Conservation (phyloP, 2,329 filamentous ascomycete genomes). For the Calonectria hawksworthii region DNA sequence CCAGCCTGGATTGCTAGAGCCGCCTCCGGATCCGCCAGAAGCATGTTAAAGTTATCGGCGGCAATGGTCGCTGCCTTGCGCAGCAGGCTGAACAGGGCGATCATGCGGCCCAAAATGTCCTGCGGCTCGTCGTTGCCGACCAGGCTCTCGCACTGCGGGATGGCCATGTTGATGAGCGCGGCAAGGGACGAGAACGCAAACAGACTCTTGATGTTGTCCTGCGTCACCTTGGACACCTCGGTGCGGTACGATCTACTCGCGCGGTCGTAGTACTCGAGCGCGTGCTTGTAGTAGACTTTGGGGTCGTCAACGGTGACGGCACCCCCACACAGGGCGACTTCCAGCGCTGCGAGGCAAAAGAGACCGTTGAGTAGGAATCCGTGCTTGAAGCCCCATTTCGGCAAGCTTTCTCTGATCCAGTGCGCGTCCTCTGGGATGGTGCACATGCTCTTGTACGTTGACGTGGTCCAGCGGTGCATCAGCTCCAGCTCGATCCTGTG, state of each 20-base stretch:
- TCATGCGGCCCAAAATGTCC: conserved; percentile 35
- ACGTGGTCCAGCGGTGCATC: conserved; percentile 65
- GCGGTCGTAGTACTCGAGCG: conserved; percentile 44
- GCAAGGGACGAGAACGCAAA: conserved; percentile 44
- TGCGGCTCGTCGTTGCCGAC: conserved; percentile 27
- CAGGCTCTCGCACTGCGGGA: conserved; percentile 36
- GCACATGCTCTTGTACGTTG: conserved; percentile 56
- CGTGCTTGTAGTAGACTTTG: conserved; percentile 37
- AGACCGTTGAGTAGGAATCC: conserved; percentile 57
- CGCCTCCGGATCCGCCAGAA: conserved; percentile 24
- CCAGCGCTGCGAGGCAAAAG: conserved; percentile 40
- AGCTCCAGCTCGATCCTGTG: conserved; percentile 61
- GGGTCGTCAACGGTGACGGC: conserved; percentile 31
- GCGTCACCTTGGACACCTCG: conserved; percentile 37
- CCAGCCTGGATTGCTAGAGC: conserved; percentile 9
- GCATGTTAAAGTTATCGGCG: conserved; percentile 31
- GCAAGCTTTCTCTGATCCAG: conserved; percentile 52
- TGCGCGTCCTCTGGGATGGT: conserved; percentile 54
- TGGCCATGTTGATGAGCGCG: conserved; percentile 42
- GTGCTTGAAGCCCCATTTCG: conserved; percentile 53
- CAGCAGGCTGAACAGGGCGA: conserved; percentile 38
- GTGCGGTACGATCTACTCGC: conserved; percentile 40
- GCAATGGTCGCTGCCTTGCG: conserved; percentile 37
- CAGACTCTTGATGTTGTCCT: conserved; percentile 37
- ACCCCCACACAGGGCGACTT: conserved; percentile 39